Base-by-base conservation (phyloP, 176 grass and related monocot species). In the Lolium rigidum region DNA sequence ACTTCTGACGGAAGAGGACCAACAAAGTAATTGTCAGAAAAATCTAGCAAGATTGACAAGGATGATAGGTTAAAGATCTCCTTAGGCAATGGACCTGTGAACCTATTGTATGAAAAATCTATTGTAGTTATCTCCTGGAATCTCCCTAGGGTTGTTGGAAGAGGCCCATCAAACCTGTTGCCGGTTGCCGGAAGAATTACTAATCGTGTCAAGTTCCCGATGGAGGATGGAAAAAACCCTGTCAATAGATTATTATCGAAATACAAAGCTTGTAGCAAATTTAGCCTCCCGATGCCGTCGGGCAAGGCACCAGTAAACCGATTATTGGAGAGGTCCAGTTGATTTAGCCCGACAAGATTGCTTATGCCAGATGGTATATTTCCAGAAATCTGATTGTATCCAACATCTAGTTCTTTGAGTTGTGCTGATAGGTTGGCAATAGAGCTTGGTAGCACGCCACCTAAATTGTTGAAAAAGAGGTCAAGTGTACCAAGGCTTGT, bases 1-100 rank as follows among this genome's bases (percentile, higher is more conserved):
- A 94, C 44, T 82, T 80, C 67, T 7, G 83, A 25, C 21, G 88
- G 92, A 43, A 91, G 76, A 5, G 85, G 62, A 28, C 92, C 92
- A 0, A 46, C 35, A 49, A 93, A 73, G 16, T 20, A 37, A 28
- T 93, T 93, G 11, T 88, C 0, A 0, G 85, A 86, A 6, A 94
- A 75, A 62, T 91, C 83, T 3, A 89, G 61, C 6, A 1, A 1
- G 7, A 17, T 26, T 22, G 85, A 64, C 1, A 82, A 10, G 10
- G 72, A 89, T 35, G 87, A 71, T 38, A 79, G 11, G 66, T 61
- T 84, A 3, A 77, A 89, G 2, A 89, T 62, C 1, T 54, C 56
- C 70, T 9, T 55, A 15, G 87, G 87, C 15, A 84, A 31, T 80
- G 70, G 54, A 44, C 87, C 87, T 31, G 35, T 35, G 4, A 84